phyloP scores from a whole-genome alignment of 176 grass and related monocot genomes.

The Pontederia crassipes region DNA sequence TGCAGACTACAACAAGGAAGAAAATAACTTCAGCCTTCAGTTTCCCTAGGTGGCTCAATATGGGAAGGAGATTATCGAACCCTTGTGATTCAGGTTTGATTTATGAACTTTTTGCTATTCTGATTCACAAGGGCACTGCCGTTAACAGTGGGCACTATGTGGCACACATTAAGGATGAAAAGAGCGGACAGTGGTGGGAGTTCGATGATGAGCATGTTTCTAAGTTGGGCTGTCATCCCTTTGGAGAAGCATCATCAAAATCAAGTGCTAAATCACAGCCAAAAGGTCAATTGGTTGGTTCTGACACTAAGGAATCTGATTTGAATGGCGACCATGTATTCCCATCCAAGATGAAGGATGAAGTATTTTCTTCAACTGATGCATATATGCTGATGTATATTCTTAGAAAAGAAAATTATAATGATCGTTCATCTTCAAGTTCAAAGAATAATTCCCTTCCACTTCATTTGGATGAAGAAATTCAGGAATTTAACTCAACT shows the following conservation, averaged over 20 bases:
- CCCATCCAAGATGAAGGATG: conserved; percentile 12
- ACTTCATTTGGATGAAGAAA: conserved; percentile 49
- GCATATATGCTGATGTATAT: conserved; percentile 99
- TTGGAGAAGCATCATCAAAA: conserved; percentile 61
- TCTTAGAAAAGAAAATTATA: conserved; percentile 28
- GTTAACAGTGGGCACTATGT: conserved; percentile 99
- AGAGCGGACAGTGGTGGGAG: conserved; percentile 83
- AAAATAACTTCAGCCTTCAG: conserved; percentile 94
- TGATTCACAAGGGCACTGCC: conserved; percentile 90
- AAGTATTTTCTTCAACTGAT: conserved; percentile 92
- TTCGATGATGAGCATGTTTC: conserved; percentile 99
- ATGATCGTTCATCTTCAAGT: conserved; percentile 19
- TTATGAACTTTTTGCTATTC: conserved; percentile 80
- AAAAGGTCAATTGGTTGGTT: conserved; percentile 27
- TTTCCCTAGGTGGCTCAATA: conserved; percentile 64
- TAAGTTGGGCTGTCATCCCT: conserved; percentile 74
- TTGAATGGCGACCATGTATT: conserved; percentile 30
- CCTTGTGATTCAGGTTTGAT: conserved; percentile 37
- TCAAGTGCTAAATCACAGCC: conserved; percentile 46
- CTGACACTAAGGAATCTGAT: conserved; percentile 14
- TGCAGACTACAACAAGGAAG: conserved; percentile 93
- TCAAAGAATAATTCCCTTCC: conserved; percentile 48
- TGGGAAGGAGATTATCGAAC: conserved; percentile 56
- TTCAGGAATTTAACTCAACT: conserved; percentile 49
- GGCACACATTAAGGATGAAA: conserved; percentile 96